A percentile compares a stretch with the other conserved stretches of the same genome.
Evolutionary conservation across 2,329 filamentous ascomycete species (phyloP).

Genomic region (Cladosporium austrohemisphaericum): DNA sequence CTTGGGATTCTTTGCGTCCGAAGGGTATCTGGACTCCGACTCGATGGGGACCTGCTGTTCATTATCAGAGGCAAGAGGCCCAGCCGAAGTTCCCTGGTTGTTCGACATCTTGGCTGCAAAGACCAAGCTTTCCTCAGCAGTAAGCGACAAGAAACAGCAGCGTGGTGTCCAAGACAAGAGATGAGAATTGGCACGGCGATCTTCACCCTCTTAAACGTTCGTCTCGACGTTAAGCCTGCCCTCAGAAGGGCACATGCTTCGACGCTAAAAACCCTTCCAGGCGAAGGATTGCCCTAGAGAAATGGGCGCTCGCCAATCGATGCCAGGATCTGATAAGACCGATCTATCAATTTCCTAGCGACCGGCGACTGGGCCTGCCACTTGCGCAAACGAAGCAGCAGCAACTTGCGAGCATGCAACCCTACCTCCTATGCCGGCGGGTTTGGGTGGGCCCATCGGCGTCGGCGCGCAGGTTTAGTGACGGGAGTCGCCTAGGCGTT

Average conservation of each 20-base stretch:
- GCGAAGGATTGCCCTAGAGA: conserved; percentile 5
- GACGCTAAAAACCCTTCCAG: conserved; percentile 5
- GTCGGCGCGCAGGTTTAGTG: background rate
- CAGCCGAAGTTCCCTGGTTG: background rate
- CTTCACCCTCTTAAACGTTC: conserved; percentile 9
- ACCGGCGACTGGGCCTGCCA: background rate
- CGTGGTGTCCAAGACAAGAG: conserved; percentile 1
- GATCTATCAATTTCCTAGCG: conserved; percentile 7
- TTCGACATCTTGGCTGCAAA: conserved; percentile 11
- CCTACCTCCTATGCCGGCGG: conserved; percentile 12
- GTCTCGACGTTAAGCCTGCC: background rate
- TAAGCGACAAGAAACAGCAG: conserved; percentile 5
- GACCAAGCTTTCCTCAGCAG: conserved; percentile 4
- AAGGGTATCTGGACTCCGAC: background rate
- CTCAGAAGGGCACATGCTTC: background rate
- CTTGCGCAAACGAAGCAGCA: background rate
- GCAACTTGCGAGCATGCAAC: background rate
- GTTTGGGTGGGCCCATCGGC: background rate
- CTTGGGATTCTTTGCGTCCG: background rate
- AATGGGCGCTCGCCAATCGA: conserved; percentile 7
- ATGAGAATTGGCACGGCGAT: conserved; percentile 8
- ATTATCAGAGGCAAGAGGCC: background rate
- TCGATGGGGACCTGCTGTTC: background rate
- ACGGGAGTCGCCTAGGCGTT: conserved; percentile 5
- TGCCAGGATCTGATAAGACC: conserved; percentile 15